phyloP scores from a whole-genome alignment of 2,329 filamentous ascomycete genomes.

The Trichoderma aggressivum region DNA sequence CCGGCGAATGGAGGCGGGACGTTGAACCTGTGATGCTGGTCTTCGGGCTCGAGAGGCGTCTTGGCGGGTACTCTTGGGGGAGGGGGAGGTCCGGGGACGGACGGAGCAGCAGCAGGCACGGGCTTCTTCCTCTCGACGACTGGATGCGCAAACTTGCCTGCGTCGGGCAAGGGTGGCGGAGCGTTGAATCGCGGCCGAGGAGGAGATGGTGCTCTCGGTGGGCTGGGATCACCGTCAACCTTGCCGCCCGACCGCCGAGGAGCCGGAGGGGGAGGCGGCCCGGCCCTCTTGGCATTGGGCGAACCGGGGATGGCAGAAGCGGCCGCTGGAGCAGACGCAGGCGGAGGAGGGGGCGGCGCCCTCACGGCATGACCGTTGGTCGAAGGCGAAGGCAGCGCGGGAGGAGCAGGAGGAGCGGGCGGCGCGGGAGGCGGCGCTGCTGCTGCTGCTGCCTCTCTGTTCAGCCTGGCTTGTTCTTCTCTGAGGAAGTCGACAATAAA shows the following conservation, averaged over 20 bases:
- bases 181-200: slow-evolving; percentile 72
- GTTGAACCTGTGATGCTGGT: slow-evolving; percentile 57
- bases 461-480: slow-evolving; percentile 48
- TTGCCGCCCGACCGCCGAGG: slow-evolving; percentile 57
- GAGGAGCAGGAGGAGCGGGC: slow-evolving; percentile 15
- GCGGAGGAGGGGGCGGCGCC: slow-evolving; percentile 35
- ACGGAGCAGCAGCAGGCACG: slow-evolving; percentile 21
- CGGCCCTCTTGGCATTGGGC: slow-evolving; percentile 21
- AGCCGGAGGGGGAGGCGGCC: slow-evolving; percentile 42
- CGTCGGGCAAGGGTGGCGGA: slow-evolving; percentile 84
- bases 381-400: slow-evolving; percentile 27
- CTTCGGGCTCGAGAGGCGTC: slow-evolving; percentile 62
- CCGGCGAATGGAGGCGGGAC: slow-evolving; percentile 79
- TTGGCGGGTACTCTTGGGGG: slow-evolving; percentile 55
- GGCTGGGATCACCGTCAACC: slow-evolving; percentile 63
- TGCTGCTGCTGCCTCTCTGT: neutral
- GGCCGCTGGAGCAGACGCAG: slow-evolving; percentile 21
- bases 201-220: slow-evolving; percentile 57
- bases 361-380: slow-evolving; percentile 34
- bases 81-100: slow-evolving; percentile 34
- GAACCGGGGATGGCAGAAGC: slow-evolving; percentile 2
- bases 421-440: slow-evolving; percentile 13
- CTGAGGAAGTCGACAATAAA: slow-evolving; percentile 65
- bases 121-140: slow-evolving; percentile 23
- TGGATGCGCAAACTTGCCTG: slow-evolving; percentile 75